phyloP scores from a whole-genome alignment of 2,329 filamentous ascomycete genomes.

The Grosmannia clavigera region DNA sequence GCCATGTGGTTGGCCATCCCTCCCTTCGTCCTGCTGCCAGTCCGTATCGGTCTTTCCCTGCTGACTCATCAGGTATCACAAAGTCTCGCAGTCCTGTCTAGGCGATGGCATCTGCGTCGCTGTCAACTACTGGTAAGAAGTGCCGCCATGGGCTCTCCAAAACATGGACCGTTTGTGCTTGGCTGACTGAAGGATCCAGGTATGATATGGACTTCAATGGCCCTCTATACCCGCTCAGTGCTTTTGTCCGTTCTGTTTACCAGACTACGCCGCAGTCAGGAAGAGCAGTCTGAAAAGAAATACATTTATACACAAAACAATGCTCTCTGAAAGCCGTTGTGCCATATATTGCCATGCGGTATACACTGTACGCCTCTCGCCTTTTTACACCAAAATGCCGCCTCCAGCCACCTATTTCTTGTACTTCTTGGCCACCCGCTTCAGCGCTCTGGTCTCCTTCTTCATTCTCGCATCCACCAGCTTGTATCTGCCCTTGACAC shows the following conservation, averaged over 20 bases:
- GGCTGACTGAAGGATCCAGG: conserved; percentile 27
- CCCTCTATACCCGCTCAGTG: conserved; percentile 48
- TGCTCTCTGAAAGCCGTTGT: neutral
- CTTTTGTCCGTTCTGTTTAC: conserved; percentile 36
- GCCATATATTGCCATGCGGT: neutral
- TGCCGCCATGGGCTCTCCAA: neutral
- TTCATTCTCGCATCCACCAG: conserved; percentile 93
- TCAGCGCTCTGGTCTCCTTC: conserved; percentile 85
- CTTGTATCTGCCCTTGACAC: conserved; percentile 93
- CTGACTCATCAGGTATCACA: conserved; percentile 49
- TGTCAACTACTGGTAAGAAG: conserved; percentile 64
- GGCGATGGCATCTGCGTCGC: conserved; percentile 63
- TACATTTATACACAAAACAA: neutral
- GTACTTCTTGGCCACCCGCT: conserved; percentile 58
- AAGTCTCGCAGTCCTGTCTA: conserved; percentile 59
- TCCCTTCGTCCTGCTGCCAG: neutral
- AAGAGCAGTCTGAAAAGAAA: neutral
- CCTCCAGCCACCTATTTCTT: conserved; percentile 24
- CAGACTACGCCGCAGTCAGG: neutral
- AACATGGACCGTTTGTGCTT: neutral
- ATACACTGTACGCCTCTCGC: neutral
- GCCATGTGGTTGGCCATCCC: conserved; percentile 51
- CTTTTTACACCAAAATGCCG: neutral
- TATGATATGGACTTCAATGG: conserved; percentile 72
- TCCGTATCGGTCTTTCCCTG: neutral